Evolutionary conservation across 139 green algal genomes (phyloP).

Genomic region (Edaphochlamys debaryana): DNA sequence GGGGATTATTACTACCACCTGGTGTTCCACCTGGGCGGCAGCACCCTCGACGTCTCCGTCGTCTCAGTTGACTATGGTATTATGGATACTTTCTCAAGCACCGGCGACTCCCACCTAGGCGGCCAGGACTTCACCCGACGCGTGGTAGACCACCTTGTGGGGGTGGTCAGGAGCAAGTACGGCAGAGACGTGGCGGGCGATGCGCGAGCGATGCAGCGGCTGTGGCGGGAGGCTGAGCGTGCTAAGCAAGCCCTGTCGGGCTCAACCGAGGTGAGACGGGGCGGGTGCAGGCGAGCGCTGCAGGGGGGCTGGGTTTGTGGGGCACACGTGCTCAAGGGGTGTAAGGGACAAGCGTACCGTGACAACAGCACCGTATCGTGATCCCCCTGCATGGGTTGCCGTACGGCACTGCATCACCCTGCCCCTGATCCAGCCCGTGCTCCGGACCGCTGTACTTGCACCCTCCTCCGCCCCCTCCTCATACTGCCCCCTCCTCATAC

Average conservation of each 20-base stretch:
- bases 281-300: neutral
- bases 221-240: constrained; percentile 87
- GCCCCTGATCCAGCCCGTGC: too few species aligned
- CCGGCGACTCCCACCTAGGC: constrained; percentile 95
- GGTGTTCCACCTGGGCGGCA: constrained; percentile 89
- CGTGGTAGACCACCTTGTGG: constrained; percentile 27
- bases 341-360: too few species aligned
- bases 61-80: constrained; percentile 96
- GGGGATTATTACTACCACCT: too few species aligned
- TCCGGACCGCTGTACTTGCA: too few species aligned
- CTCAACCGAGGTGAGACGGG: constrained; percentile 2
- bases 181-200: constrained; percentile 90
- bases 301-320: neutral
- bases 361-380: too few species aligned
- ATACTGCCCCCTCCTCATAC: too few species aligned
- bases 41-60: constrained; percentile 96
- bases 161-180: constrained; percentile 80
- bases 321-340: neutral
- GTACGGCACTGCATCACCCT: too few species aligned
- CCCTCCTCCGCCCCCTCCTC: too few species aligned
- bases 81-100: constrained; percentile 95
- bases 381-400: too few species aligned
- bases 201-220: constrained; percentile 58
- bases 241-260: constrained; percentile 63
- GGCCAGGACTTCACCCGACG: constrained; percentile 96